These are phyloP conservation scores for Blastobotrys malaysiensis DNA, from an alignment of 1,139 yeast species.

Conservation along the genomic window DNA sequence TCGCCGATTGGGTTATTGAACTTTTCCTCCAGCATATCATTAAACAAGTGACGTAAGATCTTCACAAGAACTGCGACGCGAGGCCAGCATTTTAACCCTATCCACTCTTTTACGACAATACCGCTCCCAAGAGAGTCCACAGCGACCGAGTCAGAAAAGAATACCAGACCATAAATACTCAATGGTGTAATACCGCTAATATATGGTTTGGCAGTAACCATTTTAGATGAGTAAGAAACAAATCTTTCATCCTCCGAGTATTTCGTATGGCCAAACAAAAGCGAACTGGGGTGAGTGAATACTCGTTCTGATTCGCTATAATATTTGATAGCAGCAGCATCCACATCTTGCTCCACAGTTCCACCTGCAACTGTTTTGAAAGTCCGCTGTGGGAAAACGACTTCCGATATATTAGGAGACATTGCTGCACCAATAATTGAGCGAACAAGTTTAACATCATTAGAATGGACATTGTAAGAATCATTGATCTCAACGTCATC, in stretches of 20 bases:
- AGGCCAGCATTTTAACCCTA: slow-evolving; percentile 86
- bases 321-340: slow-evolving; percentile 63
- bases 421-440: slow-evolving; percentile 75
- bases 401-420: slow-evolving; percentile 77
- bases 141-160: slow-evolving; percentile 72
- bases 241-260: slow-evolving; percentile 31
- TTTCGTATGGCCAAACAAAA: slow-evolving; percentile 46
- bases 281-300: slow-evolving; percentile 79
- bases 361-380: slow-evolving; percentile 68
- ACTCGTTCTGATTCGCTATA: slow-evolving; percentile 45
- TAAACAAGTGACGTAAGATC: slow-evolving; percentile 59
- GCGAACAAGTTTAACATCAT: slow-evolving; percentile 48
- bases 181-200: slow-evolving; percentile 77
- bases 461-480: slow-evolving; percentile 43
- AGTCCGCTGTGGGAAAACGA: slow-evolving; percentile 76
- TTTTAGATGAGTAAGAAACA: slow-evolving; percentile 32
- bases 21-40: slow-evolving; percentile 57
- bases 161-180: slow-evolving; percentile 58
- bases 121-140: slow-evolving; percentile 57
- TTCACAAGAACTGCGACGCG: slow-evolving; percentile 84
- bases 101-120: slow-evolving; percentile 61
- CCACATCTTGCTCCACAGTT: slow-evolving; percentile 77
- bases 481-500: neutral
- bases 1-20: slow-evolving; percentile 38
- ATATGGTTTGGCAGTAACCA: slow-evolving; percentile 61